Conservation (phyloP, 163 green algal genomes). For the Scenedesmus sp. region DNA sequence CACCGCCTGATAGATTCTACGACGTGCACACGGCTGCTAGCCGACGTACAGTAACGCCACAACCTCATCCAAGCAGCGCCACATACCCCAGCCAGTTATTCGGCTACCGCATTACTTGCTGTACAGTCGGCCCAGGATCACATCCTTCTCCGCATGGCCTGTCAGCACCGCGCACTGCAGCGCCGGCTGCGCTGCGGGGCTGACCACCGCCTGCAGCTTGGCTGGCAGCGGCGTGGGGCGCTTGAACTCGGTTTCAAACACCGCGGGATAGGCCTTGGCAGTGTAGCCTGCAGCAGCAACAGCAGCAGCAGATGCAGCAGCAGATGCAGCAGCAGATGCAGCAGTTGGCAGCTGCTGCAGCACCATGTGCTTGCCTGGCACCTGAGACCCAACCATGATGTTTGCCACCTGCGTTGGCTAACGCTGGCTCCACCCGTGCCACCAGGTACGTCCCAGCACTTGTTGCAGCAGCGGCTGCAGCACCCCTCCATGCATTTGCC, state of each 20-base stretch:
- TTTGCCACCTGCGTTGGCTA: neutral
- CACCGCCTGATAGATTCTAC: too few species aligned
- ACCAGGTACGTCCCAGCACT: neutral
- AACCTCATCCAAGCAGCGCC: too few species aligned
- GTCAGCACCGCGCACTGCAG: slow-evolving; percentile 60
- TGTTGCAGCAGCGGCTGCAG: neutral
- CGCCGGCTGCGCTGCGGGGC: neutral
- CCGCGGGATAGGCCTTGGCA: slow-evolving; percentile 48
- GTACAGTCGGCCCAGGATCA: slow-evolving; percentile 55
- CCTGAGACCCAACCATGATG: neutral
- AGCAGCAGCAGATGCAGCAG: neutral
- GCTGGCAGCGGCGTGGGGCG: slow-evolving; percentile 70
- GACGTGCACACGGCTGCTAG: too few species aligned
- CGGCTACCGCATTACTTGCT: neutral
- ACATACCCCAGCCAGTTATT: too few species aligned
- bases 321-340: neutral
- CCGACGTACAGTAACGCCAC: too few species aligned
- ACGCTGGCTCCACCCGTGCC: too few species aligned
- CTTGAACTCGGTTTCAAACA: slow-evolving; percentile 67
- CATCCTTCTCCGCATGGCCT: slow-evolving; percentile 59
- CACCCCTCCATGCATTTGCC: neutral
- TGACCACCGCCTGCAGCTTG: slow-evolving; percentile 58
- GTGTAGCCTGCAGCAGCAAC: slow-evolving; percentile 44
- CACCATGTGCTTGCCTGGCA: neutral
- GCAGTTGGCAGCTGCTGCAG: neutral